Evolutionary conservation across 805 yeast genomes (phyloP).

Genomic region (Saccharomycopsis synnaedendra): DNA sequence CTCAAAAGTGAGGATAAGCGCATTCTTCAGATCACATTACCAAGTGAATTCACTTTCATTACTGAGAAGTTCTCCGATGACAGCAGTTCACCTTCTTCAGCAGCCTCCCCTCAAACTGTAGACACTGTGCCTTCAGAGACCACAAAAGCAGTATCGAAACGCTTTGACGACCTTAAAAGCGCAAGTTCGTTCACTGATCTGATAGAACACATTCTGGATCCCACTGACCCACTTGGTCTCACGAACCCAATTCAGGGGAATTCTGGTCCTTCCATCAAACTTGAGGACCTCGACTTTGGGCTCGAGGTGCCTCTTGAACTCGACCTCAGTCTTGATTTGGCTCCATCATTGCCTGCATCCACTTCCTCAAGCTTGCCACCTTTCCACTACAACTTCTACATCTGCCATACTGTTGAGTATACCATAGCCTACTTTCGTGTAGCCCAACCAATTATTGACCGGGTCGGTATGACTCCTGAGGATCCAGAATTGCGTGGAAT

Average conservation of each 20-base stretch:
- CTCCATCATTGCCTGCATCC: neutral
- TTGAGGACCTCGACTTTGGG: neutral
- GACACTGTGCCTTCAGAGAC: neutral
- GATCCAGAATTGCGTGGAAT: conserved; percentile 2
- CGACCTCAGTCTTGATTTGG: neutral
- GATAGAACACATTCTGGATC: neutral
- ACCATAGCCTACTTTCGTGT: neutral
- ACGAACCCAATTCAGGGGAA: neutral
- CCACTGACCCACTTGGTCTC: neutral
- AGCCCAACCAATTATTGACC: conserved; percentile 6
- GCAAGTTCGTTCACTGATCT: neutral
- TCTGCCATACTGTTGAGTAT: neutral
- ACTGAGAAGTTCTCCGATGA: conserved; percentile 7
- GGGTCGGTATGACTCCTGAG: neutral
- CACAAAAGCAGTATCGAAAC: neutral
- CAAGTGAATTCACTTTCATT: conserved; percentile 11
- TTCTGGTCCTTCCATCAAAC: neutral
- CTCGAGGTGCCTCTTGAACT: neutral
- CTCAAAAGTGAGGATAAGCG: conserved; percentile 7
- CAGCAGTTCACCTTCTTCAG: neutral
- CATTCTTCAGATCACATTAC: conserved; percentile 11
- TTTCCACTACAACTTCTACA: conserved; percentile 3
- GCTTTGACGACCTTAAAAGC: neutral
- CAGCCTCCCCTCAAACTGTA: neutral
- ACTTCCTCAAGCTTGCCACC: neutral